These are phyloP conservation scores for Podospora pseudoanserina DNA, from an alignment of 495 filamentous ascomycete species.

Conservation along the genomic window DNA sequence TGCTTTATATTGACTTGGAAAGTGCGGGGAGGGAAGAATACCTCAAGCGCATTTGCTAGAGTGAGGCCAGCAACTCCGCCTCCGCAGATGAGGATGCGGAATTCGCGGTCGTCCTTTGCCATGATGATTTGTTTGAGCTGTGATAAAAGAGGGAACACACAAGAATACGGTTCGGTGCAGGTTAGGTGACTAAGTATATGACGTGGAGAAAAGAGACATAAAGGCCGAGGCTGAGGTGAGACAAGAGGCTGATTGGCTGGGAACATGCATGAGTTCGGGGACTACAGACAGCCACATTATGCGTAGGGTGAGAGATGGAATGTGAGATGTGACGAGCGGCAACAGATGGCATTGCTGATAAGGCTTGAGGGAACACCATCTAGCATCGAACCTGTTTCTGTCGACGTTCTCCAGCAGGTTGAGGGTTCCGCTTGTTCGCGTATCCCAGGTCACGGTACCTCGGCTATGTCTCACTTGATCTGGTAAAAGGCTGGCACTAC, in stretches of 20 bases:
- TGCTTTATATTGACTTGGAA: too few species aligned
- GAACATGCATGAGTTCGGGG: neutral
- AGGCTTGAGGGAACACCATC: too few species aligned
- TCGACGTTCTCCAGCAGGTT: too few species aligned
- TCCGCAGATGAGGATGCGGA: slow-evolving; percentile 15
- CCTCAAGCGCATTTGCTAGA: slow-evolving; percentile 20
- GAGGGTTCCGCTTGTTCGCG: too few species aligned
- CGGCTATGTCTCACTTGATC: neutral
- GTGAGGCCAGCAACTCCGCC: slow-evolving; percentile 16
- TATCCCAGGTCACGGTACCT: too few species aligned
- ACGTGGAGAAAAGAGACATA: neutral
- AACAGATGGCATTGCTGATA: too few species aligned
- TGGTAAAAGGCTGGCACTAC: neutral
- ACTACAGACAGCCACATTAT: neutral
- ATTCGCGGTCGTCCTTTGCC: neutral
- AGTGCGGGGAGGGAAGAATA: neutral
- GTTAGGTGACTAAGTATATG: neutral
- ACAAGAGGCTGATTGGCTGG: neutral
- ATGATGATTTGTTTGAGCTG: neutral
- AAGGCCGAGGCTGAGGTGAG: neutral
- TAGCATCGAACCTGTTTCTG: too few species aligned
- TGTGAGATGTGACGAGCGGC: neutral
- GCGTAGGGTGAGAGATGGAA: neutral
- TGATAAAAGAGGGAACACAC: neutral
- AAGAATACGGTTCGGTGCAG: neutral